Conservation (phyloP, 202 grass and related monocot genomes). For the Digitaria exilis region DNA sequence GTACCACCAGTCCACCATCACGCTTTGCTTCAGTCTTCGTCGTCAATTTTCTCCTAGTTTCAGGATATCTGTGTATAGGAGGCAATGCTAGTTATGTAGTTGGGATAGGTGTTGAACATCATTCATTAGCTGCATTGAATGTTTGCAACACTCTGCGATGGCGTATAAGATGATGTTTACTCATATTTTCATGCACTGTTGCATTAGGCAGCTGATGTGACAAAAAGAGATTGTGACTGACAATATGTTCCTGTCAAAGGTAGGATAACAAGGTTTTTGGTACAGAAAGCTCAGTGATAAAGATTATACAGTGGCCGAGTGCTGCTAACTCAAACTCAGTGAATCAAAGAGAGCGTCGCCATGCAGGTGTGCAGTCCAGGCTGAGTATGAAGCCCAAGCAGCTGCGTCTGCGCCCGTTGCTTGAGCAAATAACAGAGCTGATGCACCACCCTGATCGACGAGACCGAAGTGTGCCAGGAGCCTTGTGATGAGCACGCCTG, state of each 20-base stretch:
- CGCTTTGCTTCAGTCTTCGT: no score
- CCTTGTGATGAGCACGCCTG: slow-evolving; percentile 56
- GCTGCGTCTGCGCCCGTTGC: background rate
- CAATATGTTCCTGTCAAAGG: background rate
- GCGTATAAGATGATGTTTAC: background rate
- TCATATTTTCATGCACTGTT: slow-evolving; percentile 5
- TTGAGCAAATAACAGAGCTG: slow-evolving; percentile 23
- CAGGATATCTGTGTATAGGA: slow-evolving; percentile 35
- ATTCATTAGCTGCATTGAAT: background rate
- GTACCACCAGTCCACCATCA: no score
- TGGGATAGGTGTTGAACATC: slow-evolving; percentile 14
- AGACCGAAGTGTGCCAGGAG: slow-evolving; percentile 59
- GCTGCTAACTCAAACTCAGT: background rate
- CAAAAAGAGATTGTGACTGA: background rate
- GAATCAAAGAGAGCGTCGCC: background rate
- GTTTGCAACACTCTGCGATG: background rate
- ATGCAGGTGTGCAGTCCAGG: background rate
- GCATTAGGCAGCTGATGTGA: background rate
- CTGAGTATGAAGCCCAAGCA: slow-evolving; percentile 44
- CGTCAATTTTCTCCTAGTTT: background rate
- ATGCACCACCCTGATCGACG: slow-evolving; percentile 39
- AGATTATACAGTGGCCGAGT: background rate
- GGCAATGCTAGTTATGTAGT: background rate
- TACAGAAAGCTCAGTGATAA: background rate
- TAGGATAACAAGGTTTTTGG: background rate